Conservation (phyloP, 2,329 filamentous ascomycete genomes). For the Ceratocystis cubensis region DNA sequence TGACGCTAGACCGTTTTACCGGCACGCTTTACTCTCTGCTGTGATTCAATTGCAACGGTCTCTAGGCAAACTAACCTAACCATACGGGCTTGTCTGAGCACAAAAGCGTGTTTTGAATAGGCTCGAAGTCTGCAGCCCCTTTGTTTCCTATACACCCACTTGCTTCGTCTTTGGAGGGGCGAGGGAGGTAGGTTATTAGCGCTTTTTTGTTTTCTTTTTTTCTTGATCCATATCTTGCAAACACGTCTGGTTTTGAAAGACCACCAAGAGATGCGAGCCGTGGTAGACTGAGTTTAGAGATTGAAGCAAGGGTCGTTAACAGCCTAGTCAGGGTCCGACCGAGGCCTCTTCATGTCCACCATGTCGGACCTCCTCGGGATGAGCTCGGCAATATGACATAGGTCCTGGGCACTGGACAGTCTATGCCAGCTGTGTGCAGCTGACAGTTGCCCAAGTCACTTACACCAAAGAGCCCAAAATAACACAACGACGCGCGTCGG, state of each 20-base stretch:
- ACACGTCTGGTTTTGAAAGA: background rate
- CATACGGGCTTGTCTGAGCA: conserved; percentile 4
- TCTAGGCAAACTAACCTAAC: background rate
- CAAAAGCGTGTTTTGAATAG: conserved; percentile 1
- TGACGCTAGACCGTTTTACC: no score
- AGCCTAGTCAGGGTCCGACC: no score
- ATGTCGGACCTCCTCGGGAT: background rate
- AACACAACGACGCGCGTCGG: background rate
- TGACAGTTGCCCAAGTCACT: background rate
- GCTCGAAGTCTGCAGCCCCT: background rate
- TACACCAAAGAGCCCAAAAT: background rate
- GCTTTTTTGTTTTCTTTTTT: no score
- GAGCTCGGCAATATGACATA: background rate
- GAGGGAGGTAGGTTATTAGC: background rate
- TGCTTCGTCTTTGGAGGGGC: background rate
- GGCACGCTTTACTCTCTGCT: no score
- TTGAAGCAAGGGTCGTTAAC: background rate
- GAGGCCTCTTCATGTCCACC: background rate
- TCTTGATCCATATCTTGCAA: background rate
- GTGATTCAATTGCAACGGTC: background rate
- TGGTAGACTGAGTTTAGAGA: background rate
- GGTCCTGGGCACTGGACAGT: background rate
- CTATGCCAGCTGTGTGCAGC: background rate
- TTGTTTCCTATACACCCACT: background rate
- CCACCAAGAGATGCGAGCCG: background rate